phyloP scores from a whole-genome alignment of 2,329 filamentous ascomycete genomes.

The Colletotrichum filicis region DNA sequence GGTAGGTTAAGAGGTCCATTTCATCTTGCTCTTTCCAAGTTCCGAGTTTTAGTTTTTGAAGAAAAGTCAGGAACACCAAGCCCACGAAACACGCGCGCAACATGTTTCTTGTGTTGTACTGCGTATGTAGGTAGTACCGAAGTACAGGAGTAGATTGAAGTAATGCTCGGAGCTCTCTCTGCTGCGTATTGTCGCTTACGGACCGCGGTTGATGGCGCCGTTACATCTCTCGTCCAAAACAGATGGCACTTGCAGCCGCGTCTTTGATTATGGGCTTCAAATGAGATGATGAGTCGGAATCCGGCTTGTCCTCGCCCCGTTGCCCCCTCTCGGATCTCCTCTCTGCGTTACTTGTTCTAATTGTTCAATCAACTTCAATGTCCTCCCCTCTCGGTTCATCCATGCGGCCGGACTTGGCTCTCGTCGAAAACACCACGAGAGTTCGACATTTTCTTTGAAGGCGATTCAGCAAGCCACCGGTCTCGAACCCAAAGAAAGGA shows the following conservation, averaged over 20 bases:
- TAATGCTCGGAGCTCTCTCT: background rate
- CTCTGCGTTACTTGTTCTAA: background rate
- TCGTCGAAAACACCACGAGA: background rate
- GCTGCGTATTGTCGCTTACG: background rate
- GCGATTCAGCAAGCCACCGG: background rate
- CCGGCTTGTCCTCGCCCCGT: background rate
- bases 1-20: background rate
- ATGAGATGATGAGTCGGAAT: background rate
- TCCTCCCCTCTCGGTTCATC: background rate
- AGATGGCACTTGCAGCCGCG: background rate
- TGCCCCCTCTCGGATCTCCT: background rate
- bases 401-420: background rate
- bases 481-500: background rate
- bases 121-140: background rate
- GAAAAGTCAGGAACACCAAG: background rate
- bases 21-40: background rate
- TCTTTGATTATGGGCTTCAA: background rate
- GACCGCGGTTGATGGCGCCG: background rate
- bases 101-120: background rate
- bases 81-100: background rate
- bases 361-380: background rate
- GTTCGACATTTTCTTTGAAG: background rate
- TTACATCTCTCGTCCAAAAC: background rate
- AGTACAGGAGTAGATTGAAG: background rate
- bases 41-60: background rate